A percentile compares a stretch with the other conserved stretches of the same genome.
These are phyloP conservation scores for Colletotrichum kahawae DNA, from an alignment of 2,329 filamentous ascomycete species.

Conservation along the genomic window DNA sequence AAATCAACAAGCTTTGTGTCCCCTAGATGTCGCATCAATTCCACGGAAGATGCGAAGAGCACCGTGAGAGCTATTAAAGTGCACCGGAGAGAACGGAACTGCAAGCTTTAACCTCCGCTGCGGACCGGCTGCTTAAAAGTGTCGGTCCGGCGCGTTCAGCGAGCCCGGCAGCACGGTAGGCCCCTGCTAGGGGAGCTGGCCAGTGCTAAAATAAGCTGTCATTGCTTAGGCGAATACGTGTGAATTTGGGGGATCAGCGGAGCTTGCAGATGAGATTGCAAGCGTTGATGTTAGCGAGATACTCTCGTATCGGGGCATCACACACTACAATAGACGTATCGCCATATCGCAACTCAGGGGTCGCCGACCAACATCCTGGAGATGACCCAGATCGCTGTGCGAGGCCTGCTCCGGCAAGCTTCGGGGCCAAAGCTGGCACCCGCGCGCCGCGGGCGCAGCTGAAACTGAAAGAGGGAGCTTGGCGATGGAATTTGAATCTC, in stretches of 20 bases:
- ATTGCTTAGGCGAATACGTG: neutral
- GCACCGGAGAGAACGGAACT: neutral
- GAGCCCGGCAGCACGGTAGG: neutral
- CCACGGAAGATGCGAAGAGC: neutral
- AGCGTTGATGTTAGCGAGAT: neutral
- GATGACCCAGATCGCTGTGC: neutral
- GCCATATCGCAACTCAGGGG: neutral
- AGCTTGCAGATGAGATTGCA: neutral
- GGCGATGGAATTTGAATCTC: neutral
- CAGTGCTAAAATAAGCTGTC: neutral
- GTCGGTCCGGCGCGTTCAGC: neutral
- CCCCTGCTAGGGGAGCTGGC: neutral
- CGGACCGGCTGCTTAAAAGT: neutral
- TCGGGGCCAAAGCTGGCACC: neutral
- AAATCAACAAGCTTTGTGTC: neutral
- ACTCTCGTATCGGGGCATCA: too few relatives aligned
- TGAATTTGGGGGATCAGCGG: neutral
- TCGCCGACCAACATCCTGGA: neutral
- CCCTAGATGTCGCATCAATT: rapidly evolving
- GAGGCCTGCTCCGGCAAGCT: neutral
- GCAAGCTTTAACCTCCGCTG: neutral
- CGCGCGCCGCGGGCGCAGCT: neutral
- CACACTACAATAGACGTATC: neutral
- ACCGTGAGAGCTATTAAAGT: neutral
- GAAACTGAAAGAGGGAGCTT: neutral